Evolutionary conservation across 202 grass and related monocot genomes (phyloP).

Genomic region (Brachypodium distachyon): DNA sequence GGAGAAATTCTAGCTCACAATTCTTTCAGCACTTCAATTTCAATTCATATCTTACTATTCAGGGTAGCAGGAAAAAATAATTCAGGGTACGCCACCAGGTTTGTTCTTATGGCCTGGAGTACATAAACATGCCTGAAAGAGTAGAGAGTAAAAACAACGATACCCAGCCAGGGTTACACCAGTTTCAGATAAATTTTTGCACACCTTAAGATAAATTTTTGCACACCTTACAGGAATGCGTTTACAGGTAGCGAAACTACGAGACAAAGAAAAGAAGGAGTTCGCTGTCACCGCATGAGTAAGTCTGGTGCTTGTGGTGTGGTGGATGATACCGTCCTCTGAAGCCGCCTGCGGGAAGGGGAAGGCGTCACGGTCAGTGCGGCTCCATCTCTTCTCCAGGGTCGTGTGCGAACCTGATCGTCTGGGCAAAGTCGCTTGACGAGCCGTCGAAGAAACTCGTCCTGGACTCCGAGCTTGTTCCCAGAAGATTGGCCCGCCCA

Average conservation of each 20-base stretch:
- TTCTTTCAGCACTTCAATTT: no score
- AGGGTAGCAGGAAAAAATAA: no score
- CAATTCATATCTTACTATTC: no score
- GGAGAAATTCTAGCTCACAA: no score
- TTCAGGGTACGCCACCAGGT: no score
- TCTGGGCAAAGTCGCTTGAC: not conserved
- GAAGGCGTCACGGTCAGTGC: not conserved
- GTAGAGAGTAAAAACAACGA: not conserved
- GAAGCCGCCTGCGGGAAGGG: not conserved
- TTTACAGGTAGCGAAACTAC: not conserved
- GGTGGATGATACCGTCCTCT: not conserved
- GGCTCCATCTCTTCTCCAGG: not conserved
- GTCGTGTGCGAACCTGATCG: constrained; percentile 20
- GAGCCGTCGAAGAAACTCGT: constrained; percentile 19
- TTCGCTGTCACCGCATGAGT: not conserved
- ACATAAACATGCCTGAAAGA: not conserved
- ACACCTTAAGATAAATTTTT: no score
- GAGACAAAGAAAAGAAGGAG: not conserved
- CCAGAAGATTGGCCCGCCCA: no score
- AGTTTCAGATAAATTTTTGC: not conserved
- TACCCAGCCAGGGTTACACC: not conserved
- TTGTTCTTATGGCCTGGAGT: no score
- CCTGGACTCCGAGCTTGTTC: constrained; percentile 8
- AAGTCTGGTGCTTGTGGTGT: not conserved
- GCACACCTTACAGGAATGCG: not conserved